Percentiles rank a stretch among this genome's conserved stretches.
phyloP scores from a whole-genome alignment of 495 filamentous ascomycete species.

The Astrothelium subdiscretum region DNA sequence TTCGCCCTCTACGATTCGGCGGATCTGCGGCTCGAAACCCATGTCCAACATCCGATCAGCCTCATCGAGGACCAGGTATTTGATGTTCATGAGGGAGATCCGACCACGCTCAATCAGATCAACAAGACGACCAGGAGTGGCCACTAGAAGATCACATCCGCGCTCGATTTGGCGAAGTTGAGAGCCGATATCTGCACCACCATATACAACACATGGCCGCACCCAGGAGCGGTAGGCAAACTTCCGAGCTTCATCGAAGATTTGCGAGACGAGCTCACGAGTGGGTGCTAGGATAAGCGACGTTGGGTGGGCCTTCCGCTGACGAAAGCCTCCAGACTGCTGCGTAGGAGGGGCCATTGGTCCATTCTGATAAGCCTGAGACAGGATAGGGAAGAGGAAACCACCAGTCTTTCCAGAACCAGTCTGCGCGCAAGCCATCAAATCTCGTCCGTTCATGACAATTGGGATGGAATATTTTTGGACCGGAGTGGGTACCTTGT shows the following conservation, averaged over 20 bases:
- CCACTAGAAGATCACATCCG: conserved; percentile 93
- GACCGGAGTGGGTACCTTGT: conserved; percentile 89
- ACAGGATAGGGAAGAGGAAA: conserved; percentile 96
- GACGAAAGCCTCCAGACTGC: conserved; percentile 58
- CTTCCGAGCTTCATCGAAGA: conserved; percentile 94
- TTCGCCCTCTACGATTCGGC: conserved; percentile 93
- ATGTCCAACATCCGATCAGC: conserved; percentile 99
- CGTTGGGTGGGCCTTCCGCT: conserved; percentile 91
- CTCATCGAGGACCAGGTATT: conserved; percentile 97
- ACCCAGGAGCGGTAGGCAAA: conserved; percentile 99
- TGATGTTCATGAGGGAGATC: conserved; percentile 93
- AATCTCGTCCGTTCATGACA: conserved; percentile 88
- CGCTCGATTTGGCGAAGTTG: conserved; percentile 96
- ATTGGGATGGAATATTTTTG: conserved; percentile 98
- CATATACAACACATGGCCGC: conserved; percentile 94
- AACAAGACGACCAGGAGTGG: conserved; percentile 91
- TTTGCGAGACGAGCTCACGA: conserved; percentile 95
- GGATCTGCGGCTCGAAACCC: conserved; percentile 99
- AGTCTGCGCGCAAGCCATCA: conserved; percentile 99
- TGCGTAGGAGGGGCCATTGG: conserved; percentile 56
- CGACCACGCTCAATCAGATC: conserved; percentile 97
- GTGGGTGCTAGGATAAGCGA: conserved; percentile 92
- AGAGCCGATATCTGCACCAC: conserved; percentile 94
- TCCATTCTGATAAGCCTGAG: conserved; percentile 83
- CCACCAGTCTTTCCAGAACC: conserved; percentile 99